phyloP scores from a whole-genome alignment of 306 rosid species.

The Malus domestica region ASM211411v1 NC_041793.1:19013001-19013500 shows the following conservation, averaged over 20 bases:
- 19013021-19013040: neutral
- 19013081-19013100: neutral
- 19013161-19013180: neutral
- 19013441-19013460: neutral
- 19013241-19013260: neutral
- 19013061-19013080: neutral
- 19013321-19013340: neutral
- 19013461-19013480: neutral
- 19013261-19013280: neutral
- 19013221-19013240: neutral
- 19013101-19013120: neutral
- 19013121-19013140: neutral
- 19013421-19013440: neutral
- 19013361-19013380: neutral
- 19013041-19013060: neutral
- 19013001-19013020: neutral
- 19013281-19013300: neutral
- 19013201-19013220: neutral
- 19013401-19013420: neutral
- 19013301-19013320: neutral
- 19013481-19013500: neutral
- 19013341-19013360: neutral
- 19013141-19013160: neutral
- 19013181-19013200: neutral
- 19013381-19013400: neutral